Conservation (phyloP, 768 basidiomycete genomes). For the Boletus eberwhitei region DNA sequence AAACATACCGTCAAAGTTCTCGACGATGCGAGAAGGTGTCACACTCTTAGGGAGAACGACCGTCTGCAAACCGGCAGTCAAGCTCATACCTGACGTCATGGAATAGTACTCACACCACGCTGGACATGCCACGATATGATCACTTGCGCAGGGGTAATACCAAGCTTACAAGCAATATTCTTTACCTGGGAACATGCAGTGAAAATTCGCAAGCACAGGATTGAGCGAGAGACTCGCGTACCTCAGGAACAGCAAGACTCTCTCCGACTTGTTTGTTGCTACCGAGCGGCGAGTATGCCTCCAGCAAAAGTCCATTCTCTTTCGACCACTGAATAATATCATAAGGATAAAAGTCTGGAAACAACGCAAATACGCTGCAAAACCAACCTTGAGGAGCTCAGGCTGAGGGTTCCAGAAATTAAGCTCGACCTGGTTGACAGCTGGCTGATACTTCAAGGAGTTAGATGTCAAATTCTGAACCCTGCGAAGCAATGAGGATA, state of each 20-base stretch:
- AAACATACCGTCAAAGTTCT: constrained; percentile 62
- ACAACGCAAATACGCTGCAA: neutral
- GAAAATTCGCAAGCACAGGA: neutral
- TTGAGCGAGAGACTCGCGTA: constrained; percentile 8
- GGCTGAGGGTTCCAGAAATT: constrained; percentile 77
- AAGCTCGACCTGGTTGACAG: constrained; percentile 79
- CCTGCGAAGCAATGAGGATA: constrained; percentile 24
- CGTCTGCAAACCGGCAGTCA: constrained; percentile 38
- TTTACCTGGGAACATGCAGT: constrained; percentile 38
- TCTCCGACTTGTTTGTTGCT: constrained; percentile 55
- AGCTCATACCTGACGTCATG: neutral
- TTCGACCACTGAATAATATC: constrained; percentile 55
- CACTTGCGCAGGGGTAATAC: constrained; percentile 72
- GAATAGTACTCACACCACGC: constrained; percentile 52
- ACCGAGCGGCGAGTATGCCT: constrained; percentile 78
- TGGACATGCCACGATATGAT: constrained; percentile 76
- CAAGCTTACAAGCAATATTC: constrained; percentile 55
- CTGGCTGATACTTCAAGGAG: constrained; percentile 56
- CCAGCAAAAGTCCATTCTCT: constrained; percentile 59
- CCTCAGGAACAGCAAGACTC: constrained; percentile 57
- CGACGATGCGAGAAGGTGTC: constrained; percentile 59
- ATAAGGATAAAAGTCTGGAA: neutral
- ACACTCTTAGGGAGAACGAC: constrained; percentile 78
- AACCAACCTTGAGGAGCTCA: constrained; percentile 60
- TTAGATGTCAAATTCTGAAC: constrained; percentile 62